Evolutionary conservation across 495 filamentous ascomycete genomes (phyloP), one percentile per base, ranked within the genome.

Genomic region (Penicillium coprophilum): DNA sequence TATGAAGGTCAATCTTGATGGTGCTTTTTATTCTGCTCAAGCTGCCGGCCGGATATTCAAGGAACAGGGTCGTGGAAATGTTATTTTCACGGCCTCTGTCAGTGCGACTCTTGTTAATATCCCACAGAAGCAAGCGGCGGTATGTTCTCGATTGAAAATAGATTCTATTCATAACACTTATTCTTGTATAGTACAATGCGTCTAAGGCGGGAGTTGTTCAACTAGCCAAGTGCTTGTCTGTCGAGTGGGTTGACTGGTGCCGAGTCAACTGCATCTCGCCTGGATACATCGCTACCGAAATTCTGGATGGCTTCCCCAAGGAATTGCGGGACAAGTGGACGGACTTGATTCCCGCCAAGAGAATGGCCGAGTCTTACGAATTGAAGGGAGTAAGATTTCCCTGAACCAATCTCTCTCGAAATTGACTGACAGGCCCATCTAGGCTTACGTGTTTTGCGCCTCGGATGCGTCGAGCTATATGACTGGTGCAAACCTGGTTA

Each of bases 1-100:
- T 30, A 77, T 77, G 67, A 70, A 74, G 17, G 74, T 78, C 12
- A 80, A 80, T 43, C 66, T 78, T 1, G 77, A 80, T 46, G 74
- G 77, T 1, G 74, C 72, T 13, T 78, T 78, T 45, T 79, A 72
- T 54, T 71, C 72, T 11, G 77, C 77, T 1, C 71, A 77, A 44
- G 75, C 74, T 1, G 77, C 74, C 3, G 74, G 68, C 0, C 58
- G 66, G 31, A 70, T 76, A 43, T 77, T 78, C 60, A 74, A 73
- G 57, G 32, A 60, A 20, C 73, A 77, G 40, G 76, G 73, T 0
- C 43, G 44, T 45, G 75, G 75, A 1, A 76, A 72, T 63, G 60
- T 78, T 13, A 72, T 78, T 28, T 74, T 77, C 44, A 77, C 71
- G 11, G 74, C 74, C 2, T 72, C 68, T 9, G 72, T 76, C 23